phyloP scores from a whole-genome alignment of 1,139 yeast genomes.

The Pichia inconspicua region DNA sequence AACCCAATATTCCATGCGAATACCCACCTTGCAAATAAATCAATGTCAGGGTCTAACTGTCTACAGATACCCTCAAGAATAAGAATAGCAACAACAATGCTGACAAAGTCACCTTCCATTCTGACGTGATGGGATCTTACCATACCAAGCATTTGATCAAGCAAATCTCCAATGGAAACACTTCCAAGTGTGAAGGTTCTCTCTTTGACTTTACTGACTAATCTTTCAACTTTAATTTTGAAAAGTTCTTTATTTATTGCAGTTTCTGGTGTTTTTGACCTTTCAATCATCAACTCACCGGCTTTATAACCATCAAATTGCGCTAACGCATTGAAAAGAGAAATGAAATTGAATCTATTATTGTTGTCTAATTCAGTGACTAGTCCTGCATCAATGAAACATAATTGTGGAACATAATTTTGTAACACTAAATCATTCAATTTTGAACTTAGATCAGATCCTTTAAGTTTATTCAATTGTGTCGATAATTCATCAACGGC shows the following conservation, averaged over 20 bases:
- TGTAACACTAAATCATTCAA: slow-evolving; percentile 45
- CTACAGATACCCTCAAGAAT: slow-evolving; percentile 92
- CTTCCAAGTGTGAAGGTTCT: slow-evolving; percentile 90
- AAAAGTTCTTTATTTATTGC: slow-evolving; percentile 78
- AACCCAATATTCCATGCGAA: slow-evolving; percentile 53
- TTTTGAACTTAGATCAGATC: slow-evolving; percentile 41
- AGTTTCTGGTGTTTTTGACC: slow-evolving; percentile 91
- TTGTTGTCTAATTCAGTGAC: slow-evolving; percentile 77
- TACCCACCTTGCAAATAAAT: slow-evolving; percentile 91
- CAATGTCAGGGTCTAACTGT: slow-evolving; percentile 85
- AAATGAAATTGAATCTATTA: slow-evolving; percentile 81
- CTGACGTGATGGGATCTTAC: slow-evolving; percentile 91
- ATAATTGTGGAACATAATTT: slow-evolving; percentile 78
- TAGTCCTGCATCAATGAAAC: slow-evolving; percentile 88
- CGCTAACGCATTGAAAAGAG: slow-evolving; percentile 79
- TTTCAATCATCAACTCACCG: slow-evolving; percentile 90
- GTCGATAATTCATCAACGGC: slow-evolving; percentile 40
- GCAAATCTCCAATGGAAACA: slow-evolving; percentile 82
- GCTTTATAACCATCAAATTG: slow-evolving; percentile 91
- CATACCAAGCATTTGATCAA: slow-evolving; percentile 83
- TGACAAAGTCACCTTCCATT: slow-evolving; percentile 95
- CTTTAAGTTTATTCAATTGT: slow-evolving; percentile 35
- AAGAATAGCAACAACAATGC: slow-evolving; percentile 85
- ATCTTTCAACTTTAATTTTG: slow-evolving; percentile 76
- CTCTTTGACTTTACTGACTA: slow-evolving; percentile 73